Evolutionary conservation across 371 early-diverging fungal species (phyloP).

Genomic region (Mucor circinelloides): DNA sequence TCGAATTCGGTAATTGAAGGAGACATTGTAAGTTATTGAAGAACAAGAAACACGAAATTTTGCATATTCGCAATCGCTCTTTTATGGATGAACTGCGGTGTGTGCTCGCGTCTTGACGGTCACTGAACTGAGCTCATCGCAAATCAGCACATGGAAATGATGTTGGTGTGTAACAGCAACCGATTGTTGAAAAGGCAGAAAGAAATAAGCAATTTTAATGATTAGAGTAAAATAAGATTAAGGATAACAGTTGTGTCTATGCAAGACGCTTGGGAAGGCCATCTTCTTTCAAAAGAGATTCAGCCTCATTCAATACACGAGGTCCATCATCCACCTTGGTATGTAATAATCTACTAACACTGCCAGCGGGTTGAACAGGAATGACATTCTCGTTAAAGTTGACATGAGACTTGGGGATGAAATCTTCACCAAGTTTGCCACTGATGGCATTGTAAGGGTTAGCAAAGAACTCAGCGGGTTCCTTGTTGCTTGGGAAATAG

Average conservation of each 20-base stretch:
- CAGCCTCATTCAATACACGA: slow-evolving; percentile 63
- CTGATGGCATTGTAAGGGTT: slow-evolving; percentile 62
- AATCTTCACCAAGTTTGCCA: slow-evolving; percentile 40
- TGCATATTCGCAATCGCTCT: background rate
- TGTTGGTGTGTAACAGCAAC: background rate
- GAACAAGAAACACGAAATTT: slow-evolving; percentile 9
- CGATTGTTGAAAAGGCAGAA: background rate
- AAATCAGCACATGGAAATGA: background rate
- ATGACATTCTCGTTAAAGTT: slow-evolving; percentile 59
- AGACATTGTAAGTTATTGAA: background rate
- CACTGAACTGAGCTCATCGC: background rate
- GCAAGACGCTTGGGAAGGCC: slow-evolving; percentile 57
- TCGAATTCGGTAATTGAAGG: slow-evolving; percentile 18
- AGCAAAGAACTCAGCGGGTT: slow-evolving; percentile 56
- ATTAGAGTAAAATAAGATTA: background rate
- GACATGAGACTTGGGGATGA: slow-evolving; percentile 46
- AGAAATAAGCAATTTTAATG: slow-evolving; percentile 2
- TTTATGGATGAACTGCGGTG: background rate
- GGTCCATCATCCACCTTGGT: slow-evolving; percentile 94
- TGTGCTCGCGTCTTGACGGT: background rate
- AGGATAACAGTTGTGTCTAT: slow-evolving; percentile 11
- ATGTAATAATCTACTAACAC: slow-evolving; percentile 87
- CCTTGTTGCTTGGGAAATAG: slow-evolving; percentile 76
- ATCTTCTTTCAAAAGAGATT: slow-evolving; percentile 62
- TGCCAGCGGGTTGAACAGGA: slow-evolving; percentile 69